Conservation (phyloP, 208 protist genomes). For the Trypanosoma melophagium region DNA sequence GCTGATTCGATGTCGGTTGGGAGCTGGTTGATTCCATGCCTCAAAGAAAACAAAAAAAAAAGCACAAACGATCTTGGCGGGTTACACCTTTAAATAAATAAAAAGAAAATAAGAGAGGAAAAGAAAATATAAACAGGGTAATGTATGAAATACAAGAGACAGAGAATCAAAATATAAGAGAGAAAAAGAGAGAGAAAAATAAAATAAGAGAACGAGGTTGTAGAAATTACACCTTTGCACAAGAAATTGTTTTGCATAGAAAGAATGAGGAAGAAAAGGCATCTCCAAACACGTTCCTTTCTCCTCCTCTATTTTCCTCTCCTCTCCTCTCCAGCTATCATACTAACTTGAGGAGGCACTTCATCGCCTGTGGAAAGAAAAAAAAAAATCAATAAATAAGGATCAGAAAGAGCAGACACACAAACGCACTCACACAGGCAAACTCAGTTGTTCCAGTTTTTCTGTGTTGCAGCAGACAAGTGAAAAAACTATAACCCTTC, state of each 20-base stretch:
- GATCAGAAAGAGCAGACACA: neutral
- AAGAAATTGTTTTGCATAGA: no score
- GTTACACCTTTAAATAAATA: conserved; percentile 5
- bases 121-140: neutral
- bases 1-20: neutral
- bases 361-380: neutral
- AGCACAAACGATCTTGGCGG: neutral
- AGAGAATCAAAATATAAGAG: neutral
- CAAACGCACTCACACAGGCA: neutral
- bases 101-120: neutral
- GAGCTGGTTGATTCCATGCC: conserved; percentile 4
- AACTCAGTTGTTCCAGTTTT: neutral
- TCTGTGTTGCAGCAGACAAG: no score
- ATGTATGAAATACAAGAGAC: neutral
- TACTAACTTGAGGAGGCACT: conserved; percentile 5
- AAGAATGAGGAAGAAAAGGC: no score
- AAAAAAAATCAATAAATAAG: conserved; percentile 1
- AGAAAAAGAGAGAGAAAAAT: neutral
- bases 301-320: neutral
- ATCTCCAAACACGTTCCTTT: no score
- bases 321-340: neutral
- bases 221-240: no score
- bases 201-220: no score
- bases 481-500: no score
- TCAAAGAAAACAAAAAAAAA: neutral